Conservation (phyloP, 306 rosid genomes). For the Corylus americana region DNA sequence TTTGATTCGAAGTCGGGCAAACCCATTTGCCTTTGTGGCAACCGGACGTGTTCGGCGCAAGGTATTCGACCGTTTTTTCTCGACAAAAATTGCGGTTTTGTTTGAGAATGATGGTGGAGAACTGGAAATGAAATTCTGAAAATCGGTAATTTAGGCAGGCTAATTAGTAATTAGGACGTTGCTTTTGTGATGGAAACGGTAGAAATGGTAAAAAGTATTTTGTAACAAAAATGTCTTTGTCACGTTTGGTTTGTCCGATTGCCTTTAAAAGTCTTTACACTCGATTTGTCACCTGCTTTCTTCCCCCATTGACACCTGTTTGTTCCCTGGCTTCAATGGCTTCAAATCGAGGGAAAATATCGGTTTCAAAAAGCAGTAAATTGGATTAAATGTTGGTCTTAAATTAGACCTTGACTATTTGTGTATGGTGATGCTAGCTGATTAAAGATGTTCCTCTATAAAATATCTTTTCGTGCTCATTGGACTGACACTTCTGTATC, state of each 20-base stretch:
- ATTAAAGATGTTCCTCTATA: not conserved
- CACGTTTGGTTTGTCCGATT: too few relatives aligned
- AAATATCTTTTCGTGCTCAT: not conserved
- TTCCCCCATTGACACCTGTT: too few relatives aligned
- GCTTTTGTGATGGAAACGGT: too few relatives aligned
- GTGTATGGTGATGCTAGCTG: not conserved
- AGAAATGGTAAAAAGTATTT: too few relatives aligned
- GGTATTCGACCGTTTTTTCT: slow-evolving; percentile 34
- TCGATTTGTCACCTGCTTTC: not conserved
- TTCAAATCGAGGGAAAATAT: not conserved
- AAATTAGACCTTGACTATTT: not conserved
- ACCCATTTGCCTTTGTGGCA: too few relatives aligned
- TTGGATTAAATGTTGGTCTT: not conserved
- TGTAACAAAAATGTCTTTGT: not conserved
- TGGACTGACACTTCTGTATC: slow-evolving; percentile 1
- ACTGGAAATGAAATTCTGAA: not conserved
- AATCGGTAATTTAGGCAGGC: not conserved
- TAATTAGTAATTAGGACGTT: too few relatives aligned
- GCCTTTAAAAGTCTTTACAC: not conserved
- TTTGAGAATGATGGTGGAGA: not conserved
- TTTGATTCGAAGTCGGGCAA: too few relatives aligned
- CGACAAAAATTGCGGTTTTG: not conserved
- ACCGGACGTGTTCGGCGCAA: slow-evolving; percentile 1
- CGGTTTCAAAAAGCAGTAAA: not conserved
- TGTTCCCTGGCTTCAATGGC: not conserved